A percentile compares a stretch with the other conserved stretches of the same genome.
These are phyloP conservation scores for Xylaria castorea DNA, from an alignment of 495 filamentous ascomycete genomes.

Conservation along the genomic window DNA sequence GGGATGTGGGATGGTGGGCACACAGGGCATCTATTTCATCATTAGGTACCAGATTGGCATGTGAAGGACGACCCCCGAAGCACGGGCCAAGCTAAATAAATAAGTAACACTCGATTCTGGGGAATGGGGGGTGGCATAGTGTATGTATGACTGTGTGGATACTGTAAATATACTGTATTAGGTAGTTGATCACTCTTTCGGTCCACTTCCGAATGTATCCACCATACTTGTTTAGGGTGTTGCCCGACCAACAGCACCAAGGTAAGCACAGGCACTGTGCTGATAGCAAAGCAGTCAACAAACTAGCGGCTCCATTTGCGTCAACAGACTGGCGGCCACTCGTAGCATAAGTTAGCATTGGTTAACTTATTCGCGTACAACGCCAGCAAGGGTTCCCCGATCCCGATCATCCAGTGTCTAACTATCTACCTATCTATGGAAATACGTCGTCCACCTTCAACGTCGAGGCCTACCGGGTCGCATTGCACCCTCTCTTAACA, in stretches of 20 bases:
- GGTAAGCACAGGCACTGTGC: constrained; percentile 6
- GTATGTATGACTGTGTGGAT: neutral
- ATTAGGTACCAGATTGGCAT: constrained; percentile 31
- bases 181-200: neutral
- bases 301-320: neutral
- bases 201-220: too few relatives aligned
- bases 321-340: constrained; percentile 10
- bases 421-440: neutral
- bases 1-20: constrained; percentile 6
- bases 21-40: constrained; percentile 11
- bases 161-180: neutral
- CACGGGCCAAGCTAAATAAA: constrained; percentile 18
- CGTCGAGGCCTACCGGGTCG: constrained; percentile 7
- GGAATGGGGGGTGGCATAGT: neutral
- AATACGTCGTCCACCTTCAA: neutral
- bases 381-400: neutral
- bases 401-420: neutral
- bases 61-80: constrained; percentile 31
- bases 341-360: neutral
- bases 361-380: constrained; percentile 2
- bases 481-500: constrained; percentile 4
- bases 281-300: constrained; percentile 15
- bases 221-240: constrained; percentile 13
- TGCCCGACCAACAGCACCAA: constrained; percentile 12
- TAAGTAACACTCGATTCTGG: neutral